phyloP scores from a whole-genome alignment of 2,329 filamentous ascomycete genomes.

The Trichoderma gracile region DNA sequence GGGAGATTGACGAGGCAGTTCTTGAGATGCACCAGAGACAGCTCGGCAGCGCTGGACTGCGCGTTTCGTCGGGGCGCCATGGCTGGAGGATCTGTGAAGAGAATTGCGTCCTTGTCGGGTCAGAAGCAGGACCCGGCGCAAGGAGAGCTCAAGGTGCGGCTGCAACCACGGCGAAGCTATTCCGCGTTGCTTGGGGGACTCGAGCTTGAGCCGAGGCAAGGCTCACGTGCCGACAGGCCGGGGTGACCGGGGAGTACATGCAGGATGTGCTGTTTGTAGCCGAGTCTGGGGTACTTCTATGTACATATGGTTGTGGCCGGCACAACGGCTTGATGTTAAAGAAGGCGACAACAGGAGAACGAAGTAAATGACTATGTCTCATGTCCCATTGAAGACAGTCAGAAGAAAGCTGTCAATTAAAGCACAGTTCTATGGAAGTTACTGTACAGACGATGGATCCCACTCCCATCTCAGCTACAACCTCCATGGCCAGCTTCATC shows the following conservation, averaged over 20 bases:
- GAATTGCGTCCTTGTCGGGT: slow-evolving; percentile 1
- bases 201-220: slow-evolving; percentile 38
- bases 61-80: slow-evolving; percentile 57
- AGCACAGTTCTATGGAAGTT: no score
- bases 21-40: slow-evolving; percentile 83
- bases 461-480: no score
- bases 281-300: not conserved
- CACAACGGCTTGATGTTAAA: not conserved
- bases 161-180: slow-evolving; percentile 19
- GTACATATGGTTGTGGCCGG: no score
- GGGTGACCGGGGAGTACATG: not conserved
- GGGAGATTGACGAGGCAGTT: slow-evolving; percentile 95
- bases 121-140: not conserved
- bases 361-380: no score
- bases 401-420: no score
- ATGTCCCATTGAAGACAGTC: no score
- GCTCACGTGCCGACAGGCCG: slow-evolving; percentile 37
- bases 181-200: slow-evolving; percentile 25
- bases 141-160: slow-evolving; percentile 2
- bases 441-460: no score
- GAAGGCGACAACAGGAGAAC: no score
- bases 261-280: no score
- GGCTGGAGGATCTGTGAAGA: slow-evolving; percentile 21
- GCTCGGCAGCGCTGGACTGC: slow-evolving; percentile 72
- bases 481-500: not conserved